Percentiles rank a stretch among this genome's conserved stretches.
Conservation (phyloP, 2,329 filamentous ascomycete species). For the Myriangium duriaei region DNA sequence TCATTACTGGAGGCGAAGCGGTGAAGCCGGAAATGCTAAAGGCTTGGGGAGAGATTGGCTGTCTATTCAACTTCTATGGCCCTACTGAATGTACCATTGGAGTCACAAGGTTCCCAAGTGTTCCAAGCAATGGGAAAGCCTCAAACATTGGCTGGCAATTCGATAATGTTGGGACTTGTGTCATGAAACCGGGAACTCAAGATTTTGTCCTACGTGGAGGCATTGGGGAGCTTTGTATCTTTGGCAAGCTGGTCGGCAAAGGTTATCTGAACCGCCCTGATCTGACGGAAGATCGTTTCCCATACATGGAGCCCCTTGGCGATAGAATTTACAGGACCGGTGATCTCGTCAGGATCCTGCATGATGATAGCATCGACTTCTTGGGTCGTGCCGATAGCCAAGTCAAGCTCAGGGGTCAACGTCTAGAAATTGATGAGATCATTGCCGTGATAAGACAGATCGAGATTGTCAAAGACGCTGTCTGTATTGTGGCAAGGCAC, state of each 20-base stretch:
- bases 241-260: slow-evolving; percentile 74
- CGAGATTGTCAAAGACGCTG: slow-evolving; percentile 50
- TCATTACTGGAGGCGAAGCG: slow-evolving; percentile 85
- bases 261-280: slow-evolving; percentile 73
- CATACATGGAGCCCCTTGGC: slow-evolving; percentile 39
- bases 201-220: slow-evolving; percentile 63
- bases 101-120: slow-evolving; percentile 76
- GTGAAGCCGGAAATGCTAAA: slow-evolving; percentile 83
- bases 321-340: slow-evolving; percentile 68
- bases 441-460: slow-evolving; percentile 64
- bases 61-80: slow-evolving; percentile 84
- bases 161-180: slow-evolving; percentile 73
- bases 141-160: slow-evolving; percentile 84
- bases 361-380: slow-evolving; percentile 77
- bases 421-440: slow-evolving; percentile 83
- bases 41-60: slow-evolving; percentile 63
- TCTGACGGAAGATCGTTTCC: slow-evolving; percentile 68
- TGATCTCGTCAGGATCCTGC: slow-evolving; percentile 69
- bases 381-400: slow-evolving; percentile 82
- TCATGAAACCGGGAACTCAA: slow-evolving; percentile 58
- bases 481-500: slow-evolving; percentile 64
- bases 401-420: slow-evolving; percentile 79
- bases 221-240: slow-evolving; percentile 79
- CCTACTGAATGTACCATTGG: slow-evolving; percentile 91
- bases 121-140: slow-evolving; percentile 63